Conservation (phyloP, 305 asterid genomes). For the Fraxinus baroniana region DNA sequence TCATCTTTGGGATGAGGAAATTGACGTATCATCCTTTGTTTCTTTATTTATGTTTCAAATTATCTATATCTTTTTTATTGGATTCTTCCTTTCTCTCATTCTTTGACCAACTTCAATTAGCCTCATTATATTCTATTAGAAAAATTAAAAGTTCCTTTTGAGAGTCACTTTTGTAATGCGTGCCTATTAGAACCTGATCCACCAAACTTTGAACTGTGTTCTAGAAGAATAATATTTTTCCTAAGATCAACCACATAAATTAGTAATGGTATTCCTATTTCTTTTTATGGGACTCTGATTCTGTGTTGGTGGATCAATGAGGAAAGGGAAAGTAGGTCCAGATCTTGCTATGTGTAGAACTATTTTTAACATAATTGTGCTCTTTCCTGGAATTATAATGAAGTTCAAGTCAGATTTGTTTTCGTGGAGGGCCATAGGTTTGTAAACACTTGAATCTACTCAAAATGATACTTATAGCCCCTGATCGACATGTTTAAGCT, state of each 20-base stretch:
- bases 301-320: neutral
- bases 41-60: neutral
- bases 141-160: slow-evolving; percentile 19
- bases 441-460: neutral
- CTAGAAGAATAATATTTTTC: slow-evolving; percentile 5
- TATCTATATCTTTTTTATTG: neutral
- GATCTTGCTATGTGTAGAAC: neutral
- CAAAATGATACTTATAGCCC: slow-evolving; percentile 6
- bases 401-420: neutral
- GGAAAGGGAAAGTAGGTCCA: neutral
- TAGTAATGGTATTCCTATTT: slow-evolving; percentile 13
- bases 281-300: slow-evolving; percentile 7
- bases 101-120: slow-evolving; percentile 7
- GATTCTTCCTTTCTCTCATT: slow-evolving; percentile 6
- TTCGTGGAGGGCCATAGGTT: neutral
- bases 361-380: neutral
- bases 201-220: slow-evolving; percentile 3
- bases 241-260: slow-evolving; percentile 3
- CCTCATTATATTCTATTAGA: neutral
- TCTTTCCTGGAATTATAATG: slow-evolving; percentile 3
- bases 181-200: neutral
- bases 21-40: neutral
- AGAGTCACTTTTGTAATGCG: neutral
- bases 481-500: slow-evolving; percentile 3
- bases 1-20: neutral